Evolutionary conservation across 164 flowering plant species (phyloP), one percentile per base, ranked within the genome.

Genomic region (Berberis vulgaris): DNA sequence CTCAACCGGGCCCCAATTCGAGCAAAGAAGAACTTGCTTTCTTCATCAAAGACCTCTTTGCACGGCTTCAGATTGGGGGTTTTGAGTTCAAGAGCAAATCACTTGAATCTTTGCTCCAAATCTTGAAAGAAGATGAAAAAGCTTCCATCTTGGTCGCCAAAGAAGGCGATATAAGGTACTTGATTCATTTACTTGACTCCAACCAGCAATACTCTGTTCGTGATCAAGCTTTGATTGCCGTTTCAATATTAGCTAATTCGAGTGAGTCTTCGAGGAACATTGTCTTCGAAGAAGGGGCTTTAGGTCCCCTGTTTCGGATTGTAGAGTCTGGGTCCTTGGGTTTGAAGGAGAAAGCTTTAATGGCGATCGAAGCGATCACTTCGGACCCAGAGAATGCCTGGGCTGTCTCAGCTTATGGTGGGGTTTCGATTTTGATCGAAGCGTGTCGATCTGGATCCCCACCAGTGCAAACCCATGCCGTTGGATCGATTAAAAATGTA

Each of bases 61-160:
- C 92, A 4, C 69, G 97, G 49, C 43, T 90, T 0, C 91, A 86
- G 75, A 83, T 90, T 76, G 97, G 95, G 1, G 88, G 95, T 5
- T 44, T 76, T 26, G 95, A 87, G 68, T 86, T 84, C 77, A 87
- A 87, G 77, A 73, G 64, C 67, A 84, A 87, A 67, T 87, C 92
- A 1, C 50, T 90, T 9, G 88, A 84, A 6, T 85, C 97, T 1
- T 77, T 90, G n/a, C 53, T 86, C 42, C 76, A 79, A 63, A 72
- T 87, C 2, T 74, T 87, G n/a, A 54, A 45, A 2, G 80, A 78
- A 1, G 86, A 82, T 44, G 80, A 73, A 0, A 87, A 84, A 52
- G 54, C 84, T 3, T 73, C 85, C 1, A 49, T 43, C 4, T 3
- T 81, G 52, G 86, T 89, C 1, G 79, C 87, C 2, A 76, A 69